phyloP scores from a whole-genome alignment of 75 land plant species.

The Selaginella moellendorffii region DNA sequence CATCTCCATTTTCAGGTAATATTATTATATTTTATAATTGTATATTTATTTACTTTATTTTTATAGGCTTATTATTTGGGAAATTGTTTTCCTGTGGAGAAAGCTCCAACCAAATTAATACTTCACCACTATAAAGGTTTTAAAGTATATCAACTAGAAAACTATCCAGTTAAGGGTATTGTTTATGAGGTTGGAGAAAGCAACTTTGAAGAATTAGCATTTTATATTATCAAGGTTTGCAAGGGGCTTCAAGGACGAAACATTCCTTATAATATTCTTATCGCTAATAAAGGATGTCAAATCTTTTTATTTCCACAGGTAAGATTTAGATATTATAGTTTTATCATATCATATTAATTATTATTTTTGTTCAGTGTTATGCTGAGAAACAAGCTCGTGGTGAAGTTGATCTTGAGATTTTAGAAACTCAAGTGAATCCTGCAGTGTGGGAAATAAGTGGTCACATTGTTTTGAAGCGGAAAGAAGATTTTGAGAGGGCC shows the following conservation, averaged over 20 bases:
- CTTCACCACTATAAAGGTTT: constrained; percentile 27
- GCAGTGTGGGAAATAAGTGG: constrained; percentile 99
- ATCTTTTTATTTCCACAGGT: constrained; percentile 81
- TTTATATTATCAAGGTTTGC: constrained; percentile 44
- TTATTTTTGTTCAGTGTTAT: constrained; percentile 45
- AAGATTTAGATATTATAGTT: neutral
- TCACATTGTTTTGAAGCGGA: constrained; percentile 82
- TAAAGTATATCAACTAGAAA: constrained; percentile 33
- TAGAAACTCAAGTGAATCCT: constrained; percentile 89
- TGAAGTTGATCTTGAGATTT: constrained; percentile 57
- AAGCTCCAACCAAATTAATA: constrained; percentile 27
- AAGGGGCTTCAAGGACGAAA: constrained; percentile 57
- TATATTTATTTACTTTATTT: neutral
- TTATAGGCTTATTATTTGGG: constrained; percentile 70
- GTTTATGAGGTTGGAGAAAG: constrained; percentile 52
- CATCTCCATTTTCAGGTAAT: too few relatives aligned
- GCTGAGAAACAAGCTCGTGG: constrained; percentile 91
- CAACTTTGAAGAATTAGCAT: constrained; percentile 39
- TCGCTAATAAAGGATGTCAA: constrained; percentile 50
- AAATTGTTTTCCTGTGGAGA: constrained; percentile 66
- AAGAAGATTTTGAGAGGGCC: constrained; percentile 61
- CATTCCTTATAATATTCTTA: constrained; percentile 73
- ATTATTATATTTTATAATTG: neutral
- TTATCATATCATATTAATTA: neutral
- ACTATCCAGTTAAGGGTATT: constrained; percentile 74